Percentiles rank a stretch among this genome's conserved stretches.
These are phyloP conservation scores for Bruguiera gymnorhiza DNA, from an alignment of 345 rosid species.

Conservation along the genomic window DNA sequence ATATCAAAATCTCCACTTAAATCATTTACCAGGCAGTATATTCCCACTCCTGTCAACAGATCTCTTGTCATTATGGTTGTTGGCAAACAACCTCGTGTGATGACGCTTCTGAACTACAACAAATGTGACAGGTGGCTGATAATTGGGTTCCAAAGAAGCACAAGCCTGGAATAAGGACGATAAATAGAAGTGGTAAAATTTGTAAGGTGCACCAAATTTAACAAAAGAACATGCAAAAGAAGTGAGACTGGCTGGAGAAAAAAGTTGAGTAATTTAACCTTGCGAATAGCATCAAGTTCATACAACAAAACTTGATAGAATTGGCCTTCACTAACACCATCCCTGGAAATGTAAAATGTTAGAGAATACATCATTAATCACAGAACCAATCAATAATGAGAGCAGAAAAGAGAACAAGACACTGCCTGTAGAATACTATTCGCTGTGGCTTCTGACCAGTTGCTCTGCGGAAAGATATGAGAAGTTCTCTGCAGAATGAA, in stretches of 20 bases:
- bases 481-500: slow-evolving; percentile 58
- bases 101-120: slow-evolving; percentile 99
- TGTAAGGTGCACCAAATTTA: not conserved
- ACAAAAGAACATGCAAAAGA: not conserved
- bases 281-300: slow-evolving; percentile 96
- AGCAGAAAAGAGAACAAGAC: not conserved
- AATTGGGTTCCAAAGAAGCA: slow-evolving; percentile 90
- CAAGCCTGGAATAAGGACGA: slow-evolving; percentile 57
- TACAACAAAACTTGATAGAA: slow-evolving; percentile 90
- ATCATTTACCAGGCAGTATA: slow-evolving; percentile 69
- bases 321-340: slow-evolving; percentile 98
- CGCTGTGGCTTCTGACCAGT: slow-evolving; percentile 95
- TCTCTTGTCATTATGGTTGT: slow-evolving; percentile 62
- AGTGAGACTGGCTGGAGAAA: no score
- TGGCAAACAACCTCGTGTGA: slow-evolving; percentile 95
- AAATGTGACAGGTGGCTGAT: slow-evolving; percentile 99
- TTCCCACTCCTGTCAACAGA: slow-evolving; percentile 91
- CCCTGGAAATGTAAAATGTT: slow-evolving; percentile 41
- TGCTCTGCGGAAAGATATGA: slow-evolving; percentile 87
- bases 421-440: slow-evolving; percentile 88
- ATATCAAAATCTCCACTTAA: not conserved
- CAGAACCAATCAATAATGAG: not conserved
- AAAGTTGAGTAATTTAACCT: slow-evolving; percentile 39
- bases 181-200: not conserved
- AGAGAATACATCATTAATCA: not conserved